These are phyloP conservation scores for Apophysomyces sp. DNA, from an alignment of 371 early-diverging fungal genomes.

Conservation along the genomic window DNA sequence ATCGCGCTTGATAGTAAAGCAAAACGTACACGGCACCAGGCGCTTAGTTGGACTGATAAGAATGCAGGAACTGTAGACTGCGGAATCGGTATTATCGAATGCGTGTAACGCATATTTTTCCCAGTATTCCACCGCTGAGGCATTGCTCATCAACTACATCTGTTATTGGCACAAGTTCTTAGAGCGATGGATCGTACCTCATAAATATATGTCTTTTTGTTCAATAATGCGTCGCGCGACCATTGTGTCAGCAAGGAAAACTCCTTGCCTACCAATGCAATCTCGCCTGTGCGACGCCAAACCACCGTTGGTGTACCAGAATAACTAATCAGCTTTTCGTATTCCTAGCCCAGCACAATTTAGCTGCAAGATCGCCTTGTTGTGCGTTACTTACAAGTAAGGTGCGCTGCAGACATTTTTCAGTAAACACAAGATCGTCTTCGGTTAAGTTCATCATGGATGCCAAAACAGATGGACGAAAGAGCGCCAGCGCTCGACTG, in stretches of 20 bases:
- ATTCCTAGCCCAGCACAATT: conserved; percentile 55
- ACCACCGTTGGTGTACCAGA: conserved; percentile 90
- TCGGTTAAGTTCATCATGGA: conserved; percentile 88
- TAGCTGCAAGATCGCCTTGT: background rate
- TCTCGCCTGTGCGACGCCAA: conserved; percentile 89
- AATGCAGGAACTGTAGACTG: conserved; percentile 70
- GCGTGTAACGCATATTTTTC: conserved; percentile 80
- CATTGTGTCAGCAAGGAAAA: conserved; percentile 83
- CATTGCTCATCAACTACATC: conserved; percentile 76
- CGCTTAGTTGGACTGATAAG: conserved; percentile 58
- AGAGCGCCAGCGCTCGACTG: conserved; percentile 84
- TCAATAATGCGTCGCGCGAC: conserved; percentile 69
- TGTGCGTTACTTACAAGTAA: conserved; percentile 50
- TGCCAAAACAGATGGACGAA: conserved; percentile 90
- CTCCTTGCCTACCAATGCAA: conserved; percentile 84
- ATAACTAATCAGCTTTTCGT: conserved; percentile 79
- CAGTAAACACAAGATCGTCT: conserved; percentile 91
- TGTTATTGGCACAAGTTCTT: background rate
- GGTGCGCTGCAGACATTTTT: conserved; percentile 90
- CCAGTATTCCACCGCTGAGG: conserved; percentile 85
- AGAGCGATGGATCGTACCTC: conserved; percentile 38
- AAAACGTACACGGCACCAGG: conserved; percentile 78
- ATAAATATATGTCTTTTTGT: conserved; percentile 70
- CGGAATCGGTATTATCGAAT: conserved; percentile 75
- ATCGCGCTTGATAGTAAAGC: conserved; percentile 85